These are phyloP conservation scores for Tolypocladium cylindrosporum DNA, from an alignment of 2,329 filamentous ascomycete species.

Conservation along the genomic window DNA sequence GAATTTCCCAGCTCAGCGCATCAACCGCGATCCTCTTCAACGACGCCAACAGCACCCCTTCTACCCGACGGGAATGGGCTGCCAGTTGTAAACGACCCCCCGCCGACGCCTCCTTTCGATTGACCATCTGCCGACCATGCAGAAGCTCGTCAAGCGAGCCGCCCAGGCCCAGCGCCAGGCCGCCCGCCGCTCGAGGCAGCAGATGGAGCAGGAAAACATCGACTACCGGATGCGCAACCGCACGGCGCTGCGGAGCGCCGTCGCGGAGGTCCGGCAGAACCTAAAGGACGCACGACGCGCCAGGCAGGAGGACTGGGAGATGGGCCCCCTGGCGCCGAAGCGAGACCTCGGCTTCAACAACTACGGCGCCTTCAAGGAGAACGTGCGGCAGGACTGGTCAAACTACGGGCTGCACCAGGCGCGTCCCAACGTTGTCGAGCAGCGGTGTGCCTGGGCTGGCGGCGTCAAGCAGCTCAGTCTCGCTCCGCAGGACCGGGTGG, in stretches of 20 bases:
- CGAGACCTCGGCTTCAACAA: conserved; percentile 55
- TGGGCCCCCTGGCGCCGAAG: conserved; percentile 70
- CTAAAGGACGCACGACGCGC: conserved; percentile 33
- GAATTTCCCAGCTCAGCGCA: neutral
- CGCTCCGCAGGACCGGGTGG: conserved; percentile 65
- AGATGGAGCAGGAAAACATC: conserved; percentile 18
- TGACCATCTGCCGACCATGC: conserved; percentile 38
- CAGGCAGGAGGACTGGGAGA: conserved; percentile 65
- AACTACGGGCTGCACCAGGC: conserved; percentile 17
- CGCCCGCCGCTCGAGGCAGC: conserved; percentile 33
- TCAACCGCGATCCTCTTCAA: neutral
- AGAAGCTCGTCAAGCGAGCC: conserved; percentile 60
- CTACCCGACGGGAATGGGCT: neutral
- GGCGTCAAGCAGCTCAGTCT: conserved; percentile 50
- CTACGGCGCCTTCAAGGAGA: conserved; percentile 45
- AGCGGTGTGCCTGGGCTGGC: conserved; percentile 45
- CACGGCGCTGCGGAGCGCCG: conserved; percentile 18
- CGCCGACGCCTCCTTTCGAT: neutral
- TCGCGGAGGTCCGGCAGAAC: conserved; percentile 22
- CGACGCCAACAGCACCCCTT: neutral
- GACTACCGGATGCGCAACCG: conserved; percentile 19
- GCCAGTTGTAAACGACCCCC: neutral
- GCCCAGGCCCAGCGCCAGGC: conserved; percentile 57
- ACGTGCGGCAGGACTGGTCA: conserved; percentile 25
- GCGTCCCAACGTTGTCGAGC: conserved; percentile 24